phyloP scores from a whole-genome alignment of 164 flowering plant genomes.

The Buxus sempervirens region DNA sequence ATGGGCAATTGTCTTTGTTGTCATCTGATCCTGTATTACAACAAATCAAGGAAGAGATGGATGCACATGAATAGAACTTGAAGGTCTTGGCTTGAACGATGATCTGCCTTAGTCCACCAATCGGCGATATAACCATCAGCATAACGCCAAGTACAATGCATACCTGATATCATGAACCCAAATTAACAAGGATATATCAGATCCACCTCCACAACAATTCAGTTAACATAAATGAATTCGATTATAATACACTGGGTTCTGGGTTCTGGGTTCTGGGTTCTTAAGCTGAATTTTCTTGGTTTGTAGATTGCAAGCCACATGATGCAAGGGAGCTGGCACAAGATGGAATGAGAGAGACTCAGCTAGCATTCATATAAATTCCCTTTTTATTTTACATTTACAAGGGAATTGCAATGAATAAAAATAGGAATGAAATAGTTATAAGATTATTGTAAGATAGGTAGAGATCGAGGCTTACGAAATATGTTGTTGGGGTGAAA shows the following conservation, averaged over 20 bases:
- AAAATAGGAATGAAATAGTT: too few species aligned
- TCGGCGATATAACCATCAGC: conserved; percentile 47
- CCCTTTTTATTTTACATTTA: too few species aligned
- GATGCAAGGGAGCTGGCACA: conserved; percentile 46
- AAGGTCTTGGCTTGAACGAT: conserved; percentile 40
- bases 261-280: too few species aligned
- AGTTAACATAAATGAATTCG: not conserved
- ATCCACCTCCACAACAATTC: not conserved
- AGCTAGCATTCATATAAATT: not conserved
- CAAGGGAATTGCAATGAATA: too few species aligned
- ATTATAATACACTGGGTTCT: too few species aligned
- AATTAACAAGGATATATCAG: too few species aligned
- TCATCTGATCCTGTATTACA: not conserved
- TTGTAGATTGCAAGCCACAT: conserved; percentile 44
- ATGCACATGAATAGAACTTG: conserved; percentile 33
- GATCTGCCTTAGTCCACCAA: conserved; percentile 54
- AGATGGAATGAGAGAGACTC: not conserved
- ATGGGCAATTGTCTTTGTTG: not conserved
- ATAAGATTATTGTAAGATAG: not conserved
- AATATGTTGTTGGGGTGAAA: conserved; percentile 63
- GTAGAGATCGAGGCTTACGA: conserved; percentile 31
- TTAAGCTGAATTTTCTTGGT: conserved; percentile 36
- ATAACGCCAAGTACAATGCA: conserved; percentile 47
- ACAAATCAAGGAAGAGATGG: not conserved
- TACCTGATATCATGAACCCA: conserved; percentile 26